Base-by-base conservation (phyloP, 352 stramenopile genomes). In the Pythium monospermum region DNA sequence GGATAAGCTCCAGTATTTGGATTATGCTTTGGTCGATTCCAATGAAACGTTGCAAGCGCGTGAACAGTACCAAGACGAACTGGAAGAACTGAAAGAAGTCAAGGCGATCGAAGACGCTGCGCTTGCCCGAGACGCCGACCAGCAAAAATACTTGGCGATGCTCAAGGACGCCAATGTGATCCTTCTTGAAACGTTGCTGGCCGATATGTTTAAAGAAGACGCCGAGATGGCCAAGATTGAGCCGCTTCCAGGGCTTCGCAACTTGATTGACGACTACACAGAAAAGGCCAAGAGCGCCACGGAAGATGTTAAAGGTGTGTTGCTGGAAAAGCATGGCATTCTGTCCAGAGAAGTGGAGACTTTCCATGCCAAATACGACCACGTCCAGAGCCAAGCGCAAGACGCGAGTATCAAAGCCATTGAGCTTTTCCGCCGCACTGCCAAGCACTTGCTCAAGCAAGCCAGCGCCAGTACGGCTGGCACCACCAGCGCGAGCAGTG, bases 151-250 rank as follows among this genome's bases (percentile, higher is more conserved):
- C 56, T 70, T 91, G 27, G 66, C 64, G 28, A 81, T 92, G 63
- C 69, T 96, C 8, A 72, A 76, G 49, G 77, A 91, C 33, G 86
- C 87, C 26, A 97, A 96, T 50, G 70, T 96, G 31, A 83, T 87
- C 50, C 73, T 89, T n/a, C 65, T 95, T 8, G 84, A 96, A 71
- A 96, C 81, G 38, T 68, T 96, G 22, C 68, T 96, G 39, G 63
- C 67, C 45, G 89, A 97, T 54, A 96, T 98, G 83, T 98, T 97
- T 55, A 83, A 82, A 33, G 87, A 96, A 33, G 91, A 98, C 69
- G 82, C 71, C 12, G 91, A 97, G 46, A 93, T 96, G 61, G 78
- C 61, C 61, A 96, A 96, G 64, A 91, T 97, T 31, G 80, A 94
- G 49, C 70, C 94, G 27, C 64, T 98, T 1, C 91, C 91, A 25